Evolutionary conservation across 352 stramenopile species (phyloP).

Genomic region (Globisporangium paroecandrum): DNA sequence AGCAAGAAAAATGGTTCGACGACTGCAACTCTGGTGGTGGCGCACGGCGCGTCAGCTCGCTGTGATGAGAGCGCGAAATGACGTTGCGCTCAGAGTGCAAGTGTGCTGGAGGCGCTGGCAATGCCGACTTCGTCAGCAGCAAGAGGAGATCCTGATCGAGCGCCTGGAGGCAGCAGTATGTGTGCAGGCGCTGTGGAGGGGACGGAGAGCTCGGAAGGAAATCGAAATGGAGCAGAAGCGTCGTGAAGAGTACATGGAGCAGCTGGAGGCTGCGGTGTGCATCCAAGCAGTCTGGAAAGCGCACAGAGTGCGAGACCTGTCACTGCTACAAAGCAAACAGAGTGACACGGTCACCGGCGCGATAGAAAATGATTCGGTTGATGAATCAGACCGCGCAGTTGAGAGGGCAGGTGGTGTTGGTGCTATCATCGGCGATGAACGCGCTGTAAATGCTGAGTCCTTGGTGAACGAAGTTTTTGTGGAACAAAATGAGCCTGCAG

Average conservation of each 20-base stretch:
- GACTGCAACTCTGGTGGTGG: constrained; percentile 56
- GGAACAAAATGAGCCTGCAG: background rate
- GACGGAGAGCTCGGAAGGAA: constrained; percentile 18
- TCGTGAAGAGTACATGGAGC: constrained; percentile 19
- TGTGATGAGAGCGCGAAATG: background rate
- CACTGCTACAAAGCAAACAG: constrained; percentile 26
- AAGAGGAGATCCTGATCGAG: constrained; percentile 3
- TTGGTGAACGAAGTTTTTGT: background rate
- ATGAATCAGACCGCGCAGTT: background rate
- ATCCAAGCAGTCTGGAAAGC: constrained; percentile 46
- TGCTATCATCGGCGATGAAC: background rate
- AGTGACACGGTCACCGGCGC: background rate
- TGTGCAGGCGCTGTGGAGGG: constrained; percentile 47
- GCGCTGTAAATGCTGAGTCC: background rate
- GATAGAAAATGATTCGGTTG: background rate
- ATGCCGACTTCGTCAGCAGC: background rate
- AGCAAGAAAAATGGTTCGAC: constrained; percentile 1
- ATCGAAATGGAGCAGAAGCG: constrained; percentile 22
- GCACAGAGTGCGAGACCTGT: constrained; percentile 18
- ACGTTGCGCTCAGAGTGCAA: background rate
- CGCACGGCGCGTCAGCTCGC: background rate
- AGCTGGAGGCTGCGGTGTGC: constrained; percentile 34
- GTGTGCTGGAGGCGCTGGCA: background rate
- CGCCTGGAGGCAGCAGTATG: constrained; percentile 34
- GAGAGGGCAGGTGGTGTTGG: background rate